Evolutionary conservation across 441 rosid species (phyloP).

Genomic region (Adansonia rubrostipa): DNA sequence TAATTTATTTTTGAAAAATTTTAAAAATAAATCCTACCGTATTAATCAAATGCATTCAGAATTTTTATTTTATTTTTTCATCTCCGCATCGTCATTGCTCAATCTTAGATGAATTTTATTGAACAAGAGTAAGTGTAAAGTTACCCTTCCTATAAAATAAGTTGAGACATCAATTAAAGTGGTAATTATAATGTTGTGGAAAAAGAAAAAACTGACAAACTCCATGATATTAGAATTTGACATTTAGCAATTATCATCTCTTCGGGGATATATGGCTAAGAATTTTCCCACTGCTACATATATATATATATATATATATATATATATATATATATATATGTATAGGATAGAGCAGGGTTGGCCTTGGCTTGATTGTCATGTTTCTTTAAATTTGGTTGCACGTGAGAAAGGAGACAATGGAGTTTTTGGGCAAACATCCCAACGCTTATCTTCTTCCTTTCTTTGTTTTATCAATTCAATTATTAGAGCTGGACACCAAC

Average conservation of each 20-base stretch:
- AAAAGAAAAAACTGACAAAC: not conserved
- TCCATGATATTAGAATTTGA: not conserved
- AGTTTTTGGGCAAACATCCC: not conserved
- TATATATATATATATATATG: too few relatives aligned
- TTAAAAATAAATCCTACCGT: too few relatives aligned
- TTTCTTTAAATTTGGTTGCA: not conserved
- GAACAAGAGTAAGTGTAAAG: not conserved
- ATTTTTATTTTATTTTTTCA: too few relatives aligned
- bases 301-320: too few relatives aligned
- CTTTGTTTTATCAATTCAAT: not conserved
- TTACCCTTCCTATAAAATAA: not conserved
- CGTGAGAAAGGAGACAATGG: not conserved
- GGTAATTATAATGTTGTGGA: not conserved
- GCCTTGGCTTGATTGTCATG: not conserved
- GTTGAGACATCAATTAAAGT: not conserved
- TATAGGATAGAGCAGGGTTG: not conserved
- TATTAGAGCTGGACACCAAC: not conserved
- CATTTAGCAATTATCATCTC: not conserved
- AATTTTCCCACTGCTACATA: not conserved
- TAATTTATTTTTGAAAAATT: too few relatives aligned
- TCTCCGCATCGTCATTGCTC: not conserved
- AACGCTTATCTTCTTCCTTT: not conserved
- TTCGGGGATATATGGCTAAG: not conserved
- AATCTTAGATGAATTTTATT: not conserved
- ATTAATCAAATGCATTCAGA: too few relatives aligned